Conservation (phyloP, 1,284 basidiomycete genomes). For the Puccinia polysora region DNA sequence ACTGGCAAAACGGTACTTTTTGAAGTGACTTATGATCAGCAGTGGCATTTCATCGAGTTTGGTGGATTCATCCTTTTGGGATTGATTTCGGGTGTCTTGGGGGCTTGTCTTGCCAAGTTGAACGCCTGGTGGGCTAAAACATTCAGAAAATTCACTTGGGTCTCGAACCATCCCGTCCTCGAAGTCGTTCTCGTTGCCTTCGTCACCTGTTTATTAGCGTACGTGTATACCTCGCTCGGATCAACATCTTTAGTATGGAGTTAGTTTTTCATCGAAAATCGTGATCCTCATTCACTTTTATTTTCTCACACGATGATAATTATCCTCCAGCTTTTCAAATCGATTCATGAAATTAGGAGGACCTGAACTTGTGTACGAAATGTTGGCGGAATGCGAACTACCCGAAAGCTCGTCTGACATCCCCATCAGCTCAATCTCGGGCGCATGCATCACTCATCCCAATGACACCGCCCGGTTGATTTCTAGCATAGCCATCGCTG, state of each 20-base stretch:
- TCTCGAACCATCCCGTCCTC: conserved; percentile 70
- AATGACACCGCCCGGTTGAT: conserved; percentile 48
- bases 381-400: conserved; percentile 55
- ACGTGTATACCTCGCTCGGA: background rate
- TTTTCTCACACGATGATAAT: too few relatives aligned
- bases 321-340: conserved; percentile 66
- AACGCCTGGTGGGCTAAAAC: conserved; percentile 65
- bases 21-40: conserved; percentile 72
- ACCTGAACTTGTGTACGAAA: conserved; percentile 72
- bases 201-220: conserved; percentile 32
- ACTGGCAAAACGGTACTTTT: conserved; percentile 57
- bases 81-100: conserved; percentile 74
- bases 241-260: background rate
- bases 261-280: background rate
- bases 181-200: conserved; percentile 74
- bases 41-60: conserved; percentile 54
- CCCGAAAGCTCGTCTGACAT: conserved; percentile 59
- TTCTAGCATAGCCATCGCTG: conserved; percentile 36
- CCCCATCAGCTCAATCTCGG: conserved; percentile 47
- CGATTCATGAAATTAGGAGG: conserved; percentile 89
- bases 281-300: background rate
- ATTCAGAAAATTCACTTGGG: conserved; percentile 73
- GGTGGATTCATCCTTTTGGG: conserved; percentile 62
- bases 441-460: background rate
- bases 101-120: conserved; percentile 51